These are phyloP conservation scores for Poteriospumella lacustris DNA, from an alignment of 108 stramenopile genomes.

Conservation along the genomic window DNA sequence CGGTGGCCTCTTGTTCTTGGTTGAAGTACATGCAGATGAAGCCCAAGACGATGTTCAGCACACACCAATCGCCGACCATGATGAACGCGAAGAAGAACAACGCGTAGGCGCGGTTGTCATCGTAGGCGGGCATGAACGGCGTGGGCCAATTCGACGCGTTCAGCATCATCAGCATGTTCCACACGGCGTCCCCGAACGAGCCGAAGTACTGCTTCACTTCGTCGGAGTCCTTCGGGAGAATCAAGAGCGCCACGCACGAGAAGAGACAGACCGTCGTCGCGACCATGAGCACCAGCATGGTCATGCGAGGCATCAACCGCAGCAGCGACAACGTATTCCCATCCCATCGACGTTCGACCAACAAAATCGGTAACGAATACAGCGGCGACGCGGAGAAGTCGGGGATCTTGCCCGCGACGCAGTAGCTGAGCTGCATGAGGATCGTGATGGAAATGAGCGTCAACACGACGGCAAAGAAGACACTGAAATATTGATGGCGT, in stretches of 20 bases:
- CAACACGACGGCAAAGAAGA: too few species aligned
- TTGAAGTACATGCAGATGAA: not conserved
- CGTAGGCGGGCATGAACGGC: not conserved
- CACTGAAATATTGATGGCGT: too few species aligned
- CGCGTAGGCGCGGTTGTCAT: not conserved
- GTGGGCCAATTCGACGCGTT: slow-evolving; percentile 14
- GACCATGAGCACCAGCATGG: not conserved
- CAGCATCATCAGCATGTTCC: slow-evolving; percentile 22
- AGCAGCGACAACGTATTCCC: not conserved
- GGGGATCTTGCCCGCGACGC: too few species aligned
- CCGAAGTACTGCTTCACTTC: not conserved
- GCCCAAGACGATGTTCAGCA: slow-evolving; percentile 21
- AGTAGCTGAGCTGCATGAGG: too few species aligned
- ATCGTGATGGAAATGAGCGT: too few species aligned
- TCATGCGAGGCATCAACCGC: not conserved
- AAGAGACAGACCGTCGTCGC: not conserved
- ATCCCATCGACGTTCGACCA: not conserved
- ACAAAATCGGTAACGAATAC: not conserved
- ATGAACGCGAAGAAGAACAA: slow-evolving; percentile 7
- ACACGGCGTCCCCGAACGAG: not conserved
- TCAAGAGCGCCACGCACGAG: not conserved
- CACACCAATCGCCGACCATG: not conserved
- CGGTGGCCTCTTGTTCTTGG: not conserved
- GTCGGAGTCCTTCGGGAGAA: not conserved
- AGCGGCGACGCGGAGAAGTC: not conserved